Conservation (phyloP, 192 early-diverging fungal genomes). For the Mortierella claussenii region DNA sequence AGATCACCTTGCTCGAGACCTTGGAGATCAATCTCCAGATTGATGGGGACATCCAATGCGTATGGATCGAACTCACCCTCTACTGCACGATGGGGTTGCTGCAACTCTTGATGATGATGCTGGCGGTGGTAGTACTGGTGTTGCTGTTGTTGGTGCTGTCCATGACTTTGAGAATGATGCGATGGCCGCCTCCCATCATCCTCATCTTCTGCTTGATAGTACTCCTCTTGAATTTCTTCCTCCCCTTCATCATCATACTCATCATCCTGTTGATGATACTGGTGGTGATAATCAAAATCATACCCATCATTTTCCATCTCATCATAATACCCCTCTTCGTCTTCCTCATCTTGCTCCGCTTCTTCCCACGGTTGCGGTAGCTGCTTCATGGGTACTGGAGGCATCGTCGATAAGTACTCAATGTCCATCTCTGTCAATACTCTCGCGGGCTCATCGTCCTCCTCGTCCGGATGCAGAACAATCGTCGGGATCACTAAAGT, state of each 20-base stretch:
- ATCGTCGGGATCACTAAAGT: constrained; percentile 20
- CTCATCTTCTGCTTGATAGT: constrained; percentile 1
- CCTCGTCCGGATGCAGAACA: constrained; percentile 48
- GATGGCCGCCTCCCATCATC: too few species aligned
- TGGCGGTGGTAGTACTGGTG: not conserved
- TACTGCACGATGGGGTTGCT: not conserved
- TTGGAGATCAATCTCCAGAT: constrained; percentile 45
- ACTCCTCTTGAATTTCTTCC: not conserved
- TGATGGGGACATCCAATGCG: constrained; percentile 47
- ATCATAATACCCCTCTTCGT: constrained; percentile 16
- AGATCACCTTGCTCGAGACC: constrained; percentile 33
- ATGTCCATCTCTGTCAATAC: constrained; percentile 32
- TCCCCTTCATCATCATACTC: constrained; percentile 9
- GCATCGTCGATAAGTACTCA: constrained; percentile 42
- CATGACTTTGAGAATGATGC: too few species aligned
- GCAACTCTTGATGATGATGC: not conserved
- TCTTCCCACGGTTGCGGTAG: constrained; percentile 32
- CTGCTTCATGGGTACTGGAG: constrained; percentile 19
- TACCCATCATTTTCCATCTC: constrained; percentile 21
- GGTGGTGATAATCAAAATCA: constrained; percentile 31
- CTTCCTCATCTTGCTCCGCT: not conserved
- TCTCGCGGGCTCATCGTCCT: constrained; percentile 29
- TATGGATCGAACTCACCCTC: constrained; percentile 32
- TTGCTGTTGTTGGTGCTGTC: not conserved
- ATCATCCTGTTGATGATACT: not conserved